Evolutionary conservation across 768 basidiomycete genomes (phyloP).

Genomic region (Mycena pura): DNA sequence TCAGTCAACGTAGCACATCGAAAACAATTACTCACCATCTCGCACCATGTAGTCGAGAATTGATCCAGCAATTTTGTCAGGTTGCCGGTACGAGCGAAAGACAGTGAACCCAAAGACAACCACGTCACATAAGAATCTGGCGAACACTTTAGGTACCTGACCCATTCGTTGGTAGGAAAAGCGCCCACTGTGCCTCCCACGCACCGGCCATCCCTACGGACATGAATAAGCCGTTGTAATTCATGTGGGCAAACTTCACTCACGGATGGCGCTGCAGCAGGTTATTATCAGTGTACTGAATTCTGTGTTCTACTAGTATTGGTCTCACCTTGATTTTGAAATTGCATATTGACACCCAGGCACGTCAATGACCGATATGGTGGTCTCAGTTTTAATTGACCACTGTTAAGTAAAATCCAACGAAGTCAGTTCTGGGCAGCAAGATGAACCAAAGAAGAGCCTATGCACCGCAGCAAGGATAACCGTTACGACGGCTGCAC

Average conservation of each 20-base stretch:
- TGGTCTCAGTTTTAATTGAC: background rate
- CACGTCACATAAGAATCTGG: constrained; percentile 8
- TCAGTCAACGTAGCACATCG: background rate
- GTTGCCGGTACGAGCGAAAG: background rate
- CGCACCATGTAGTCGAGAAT: background rate
- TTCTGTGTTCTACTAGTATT: background rate
- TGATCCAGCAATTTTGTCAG: background rate
- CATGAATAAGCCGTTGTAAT: background rate
- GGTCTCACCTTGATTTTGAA: background rate
- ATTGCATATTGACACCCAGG: background rate
- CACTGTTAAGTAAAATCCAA: background rate
- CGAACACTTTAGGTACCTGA: background rate
- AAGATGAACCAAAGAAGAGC: background rate
- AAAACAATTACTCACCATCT: constrained; percentile 4
- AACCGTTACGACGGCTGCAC: background rate
- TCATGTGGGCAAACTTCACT: background rate
- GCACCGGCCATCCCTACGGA: constrained; percentile 3
- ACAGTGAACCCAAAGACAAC: constrained; percentile 7
- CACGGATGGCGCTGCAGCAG: background rate
- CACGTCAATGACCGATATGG: background rate
- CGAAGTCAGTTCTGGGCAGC: background rate
- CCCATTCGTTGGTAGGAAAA: background rate
- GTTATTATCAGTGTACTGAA: background rate
- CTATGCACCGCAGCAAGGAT: background rate
- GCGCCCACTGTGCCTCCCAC: constrained; percentile 6